Evolutionary conservation across 345 rosid genomes (phyloP), one percentile per base, ranked within the genome.

Genomic region (Cochlearia excelsa): DNA sequence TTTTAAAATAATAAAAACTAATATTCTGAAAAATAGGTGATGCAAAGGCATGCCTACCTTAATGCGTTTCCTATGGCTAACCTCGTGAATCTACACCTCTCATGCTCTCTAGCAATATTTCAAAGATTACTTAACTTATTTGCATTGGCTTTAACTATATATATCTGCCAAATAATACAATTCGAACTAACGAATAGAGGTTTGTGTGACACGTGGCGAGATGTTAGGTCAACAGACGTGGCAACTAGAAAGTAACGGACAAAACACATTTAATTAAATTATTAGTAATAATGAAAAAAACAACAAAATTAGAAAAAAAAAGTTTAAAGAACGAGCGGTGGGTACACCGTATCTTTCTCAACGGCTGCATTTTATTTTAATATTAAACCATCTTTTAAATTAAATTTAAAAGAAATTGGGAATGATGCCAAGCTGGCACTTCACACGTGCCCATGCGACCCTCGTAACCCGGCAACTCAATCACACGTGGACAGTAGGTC

Each of bases 401-500:
- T 16, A 16, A 34, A 34, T 34, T 29, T 37, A 11, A 0, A 53
- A 51, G 5, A 0, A 34, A 6, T 6, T 1, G 7, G 35, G 39
- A 58, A 61, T 54, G 62, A 4, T 62, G 61, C 71, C 75, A 71
- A 59, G 66, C 61, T 71, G 75, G 70, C 71, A 58, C 11, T 39
- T 40, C 61, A 65, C 70, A 71, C 75, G 75, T 71, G 75, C 75
- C 75, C 70, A 65, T 53, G 70, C 57, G 71, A 65, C 70, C 48
- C 75, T 58, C 66, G 66, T 53, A 59, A 58, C 62, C 57, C 61
- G 66, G 70, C 75, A 71, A 63, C 31, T 52, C 42, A 27, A 9
- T 65, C 75, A 71, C 70, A 65, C 75, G 75, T 71, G 71, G 70
- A 71, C 8, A 23, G 46, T 1, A 11, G 38, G 74, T 51, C 69